Evolutionary conservation across 768 basidiomycete genomes (phyloP).

Genomic region (Cystobasidium ongulense): DNA sequence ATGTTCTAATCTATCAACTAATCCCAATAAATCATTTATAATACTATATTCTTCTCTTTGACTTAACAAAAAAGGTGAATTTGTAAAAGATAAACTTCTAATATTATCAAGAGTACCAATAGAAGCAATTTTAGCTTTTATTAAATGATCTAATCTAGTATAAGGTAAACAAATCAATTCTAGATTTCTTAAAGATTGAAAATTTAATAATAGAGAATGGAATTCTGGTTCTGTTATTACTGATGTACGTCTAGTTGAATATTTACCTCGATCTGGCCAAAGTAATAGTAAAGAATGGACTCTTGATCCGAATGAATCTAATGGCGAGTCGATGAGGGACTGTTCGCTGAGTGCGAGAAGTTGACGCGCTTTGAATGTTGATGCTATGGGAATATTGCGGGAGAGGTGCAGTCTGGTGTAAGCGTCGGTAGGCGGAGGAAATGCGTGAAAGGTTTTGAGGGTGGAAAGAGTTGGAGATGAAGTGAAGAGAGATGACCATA

Average conservation of each 20-base stretch:
- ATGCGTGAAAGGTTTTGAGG: no score
- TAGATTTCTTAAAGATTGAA: not conserved
- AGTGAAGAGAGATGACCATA: no score
- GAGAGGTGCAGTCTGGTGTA: constrained; percentile 14
- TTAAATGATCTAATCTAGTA: not conserved
- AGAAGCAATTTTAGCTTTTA: not conserved
- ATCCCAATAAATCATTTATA: not conserved
- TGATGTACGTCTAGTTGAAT: not conserved
- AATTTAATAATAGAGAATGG: not conserved
- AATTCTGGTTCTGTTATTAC: constrained; percentile 10
- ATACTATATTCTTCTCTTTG: not conserved
- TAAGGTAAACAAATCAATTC: constrained; percentile 17
- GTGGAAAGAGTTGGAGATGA: no score
- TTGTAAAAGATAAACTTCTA: not conserved
- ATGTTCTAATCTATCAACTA: not conserved
- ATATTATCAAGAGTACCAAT: not conserved
- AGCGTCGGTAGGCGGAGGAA: not conserved
- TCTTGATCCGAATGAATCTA: not conserved
- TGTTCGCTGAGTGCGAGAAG: not conserved
- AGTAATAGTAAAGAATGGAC: constrained; percentile 15
- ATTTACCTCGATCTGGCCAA: constrained; percentile 25
- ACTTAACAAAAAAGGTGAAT: not conserved
- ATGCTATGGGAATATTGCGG: constrained; percentile 16
- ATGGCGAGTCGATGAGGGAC: not conserved
- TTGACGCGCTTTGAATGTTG: constrained; percentile 14